A percentile compares a stretch with the other conserved stretches of the same genome.
Evolutionary conservation across 2,329 filamentous ascomycete species (phyloP).

Genomic region (Grosmannia penicillata): DNA sequence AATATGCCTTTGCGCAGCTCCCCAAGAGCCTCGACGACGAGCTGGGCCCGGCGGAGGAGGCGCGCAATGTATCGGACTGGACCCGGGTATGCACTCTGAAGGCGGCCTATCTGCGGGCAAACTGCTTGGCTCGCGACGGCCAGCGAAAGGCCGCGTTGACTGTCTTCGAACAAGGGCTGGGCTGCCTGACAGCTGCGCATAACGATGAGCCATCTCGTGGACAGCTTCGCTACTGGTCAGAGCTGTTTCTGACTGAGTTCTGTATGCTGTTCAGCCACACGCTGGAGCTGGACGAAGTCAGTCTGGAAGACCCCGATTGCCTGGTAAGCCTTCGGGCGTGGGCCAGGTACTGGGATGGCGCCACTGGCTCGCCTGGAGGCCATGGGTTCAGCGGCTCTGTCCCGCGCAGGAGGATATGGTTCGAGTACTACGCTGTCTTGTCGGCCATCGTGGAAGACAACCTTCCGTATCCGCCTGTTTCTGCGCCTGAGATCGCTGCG

Average conservation of each 20-base stretch:
- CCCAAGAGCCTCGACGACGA: slow-evolving; percentile 44
- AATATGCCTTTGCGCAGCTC: slow-evolving; percentile 42
- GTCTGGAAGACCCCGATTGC: slow-evolving; percentile 35
- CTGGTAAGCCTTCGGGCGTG: slow-evolving; percentile 49
- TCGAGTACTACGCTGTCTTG: slow-evolving; percentile 66
- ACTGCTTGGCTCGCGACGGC: slow-evolving; percentile 35
- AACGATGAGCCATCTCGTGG: slow-evolving; percentile 36
- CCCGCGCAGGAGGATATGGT: slow-evolving; percentile 60
- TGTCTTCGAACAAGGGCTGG: slow-evolving; percentile 51
- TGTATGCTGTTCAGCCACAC: slow-evolving; percentile 54
- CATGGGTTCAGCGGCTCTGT: slow-evolving; percentile 44
- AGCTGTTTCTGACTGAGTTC: slow-evolving; percentile 60
- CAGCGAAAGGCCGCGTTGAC: slow-evolving; percentile 44
- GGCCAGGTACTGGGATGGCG: slow-evolving; percentile 51
- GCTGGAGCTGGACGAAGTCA: slow-evolving; percentile 33
- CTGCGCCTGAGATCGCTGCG: slow-evolving; percentile 23
- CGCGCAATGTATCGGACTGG: slow-evolving; percentile 49
- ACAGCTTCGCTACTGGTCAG: slow-evolving; percentile 65
- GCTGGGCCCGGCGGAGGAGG: slow-evolving; percentile 33
- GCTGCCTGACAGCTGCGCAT: slow-evolving; percentile 42
- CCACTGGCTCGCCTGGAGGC: slow-evolving; percentile 33
- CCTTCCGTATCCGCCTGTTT: slow-evolving; percentile 41
- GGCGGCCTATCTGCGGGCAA: slow-evolving; percentile 62
- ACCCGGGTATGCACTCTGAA: slow-evolving; percentile 71
- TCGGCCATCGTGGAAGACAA: slow-evolving; percentile 60